Evolutionary conservation across 805 yeast genomes (phyloP).

Genomic region (Kockiozyma suomiensis): DNA sequence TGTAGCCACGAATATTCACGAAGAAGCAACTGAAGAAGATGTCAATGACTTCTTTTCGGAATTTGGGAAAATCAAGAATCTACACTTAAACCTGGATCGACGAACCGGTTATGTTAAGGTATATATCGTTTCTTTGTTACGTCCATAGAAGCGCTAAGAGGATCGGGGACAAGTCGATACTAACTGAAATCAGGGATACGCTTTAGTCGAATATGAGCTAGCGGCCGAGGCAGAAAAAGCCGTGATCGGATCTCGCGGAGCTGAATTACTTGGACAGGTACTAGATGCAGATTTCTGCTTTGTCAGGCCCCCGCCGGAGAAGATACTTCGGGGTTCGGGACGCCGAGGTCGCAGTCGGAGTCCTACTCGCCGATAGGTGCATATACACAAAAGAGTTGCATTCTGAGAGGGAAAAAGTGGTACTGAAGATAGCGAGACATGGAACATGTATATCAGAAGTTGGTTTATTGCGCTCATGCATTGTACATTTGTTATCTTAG

Average conservation of each 20-base stretch:
- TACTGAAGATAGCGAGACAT: too few species aligned
- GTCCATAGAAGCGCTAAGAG: too few species aligned
- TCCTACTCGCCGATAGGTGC: conserved; percentile 16
- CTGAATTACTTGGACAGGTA: conserved; percentile 43
- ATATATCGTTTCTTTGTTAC: too few species aligned
- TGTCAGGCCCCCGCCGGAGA: conserved; percentile 38
- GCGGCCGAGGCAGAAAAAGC: conserved; percentile 45
- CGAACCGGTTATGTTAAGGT: conserved; percentile 48
- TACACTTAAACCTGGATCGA: conserved; percentile 50
- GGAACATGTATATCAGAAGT: background rate
- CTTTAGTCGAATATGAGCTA: conserved; percentile 45
- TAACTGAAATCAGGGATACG: conserved; percentile 43
- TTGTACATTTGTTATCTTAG: background rate
- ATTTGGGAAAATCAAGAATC: conserved; percentile 45
- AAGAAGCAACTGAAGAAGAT: conserved; percentile 52
- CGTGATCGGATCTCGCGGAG: conserved; percentile 40
- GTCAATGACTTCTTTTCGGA: conserved; percentile 48
- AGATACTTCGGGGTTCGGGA: conserved; percentile 20
- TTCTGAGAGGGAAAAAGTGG: too few species aligned
- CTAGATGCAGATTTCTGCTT: conserved; percentile 48
- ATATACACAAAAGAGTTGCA: too few species aligned
- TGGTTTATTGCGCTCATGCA: background rate
- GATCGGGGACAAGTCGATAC: too few species aligned
- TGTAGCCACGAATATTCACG: conserved; percentile 48
- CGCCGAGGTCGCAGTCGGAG: conserved; percentile 31